Evolutionary conservation across 2,329 filamentous ascomycete species (phyloP), one percentile per base, ranked within the genome.

Genomic region (Sclerotinia minor): DNA sequence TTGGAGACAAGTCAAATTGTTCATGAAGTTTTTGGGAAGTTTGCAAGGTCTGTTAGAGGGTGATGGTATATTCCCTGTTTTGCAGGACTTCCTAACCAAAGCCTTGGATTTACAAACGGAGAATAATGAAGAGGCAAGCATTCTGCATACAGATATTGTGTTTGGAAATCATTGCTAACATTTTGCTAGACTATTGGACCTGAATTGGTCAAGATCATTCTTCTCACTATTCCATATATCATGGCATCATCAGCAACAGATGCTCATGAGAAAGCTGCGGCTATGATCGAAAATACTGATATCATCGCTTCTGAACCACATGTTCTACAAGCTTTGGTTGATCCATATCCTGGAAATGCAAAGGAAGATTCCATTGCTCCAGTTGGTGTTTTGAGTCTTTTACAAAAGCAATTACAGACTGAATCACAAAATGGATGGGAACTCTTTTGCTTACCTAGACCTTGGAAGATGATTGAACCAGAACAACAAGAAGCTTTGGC

Each of bases 171-270:
- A 71, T 68, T 38, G 17, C 24, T 38, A 24, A 60, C 32, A n/a
- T 17, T 45, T 13, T 24, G 13, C 0, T 53, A 88, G 85, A 89
- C 85, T 0, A 86, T 89, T 71, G 87, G 87, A 60, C 89, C 96
- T 53, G 95, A 98, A 80, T 86, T 99, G 45, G 93, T 97, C 78
- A 98, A 97, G 80, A 94, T 97, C 74, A 97, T 99, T 72, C 87
- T 98, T 55, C 87, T 97, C 60, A 97, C 94, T 0, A 91, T 99
- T 68, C 94, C 95, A 0, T 99, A 98, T 78, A 84, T 92, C 66
- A 89, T 97, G 84, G 87, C 89, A 13, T 87, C 91, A 3, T 86
- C 89, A 0, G 89, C 91, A 4, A 83, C 84, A 4, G 87, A 88
- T 61, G 89, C 90, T 75, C 87, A 89, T 73, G 84, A 90, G 72